Evolutionary conservation across 148 eudicot species (phyloP).

Genomic region (Fagopyrum esculentum): DNA sequence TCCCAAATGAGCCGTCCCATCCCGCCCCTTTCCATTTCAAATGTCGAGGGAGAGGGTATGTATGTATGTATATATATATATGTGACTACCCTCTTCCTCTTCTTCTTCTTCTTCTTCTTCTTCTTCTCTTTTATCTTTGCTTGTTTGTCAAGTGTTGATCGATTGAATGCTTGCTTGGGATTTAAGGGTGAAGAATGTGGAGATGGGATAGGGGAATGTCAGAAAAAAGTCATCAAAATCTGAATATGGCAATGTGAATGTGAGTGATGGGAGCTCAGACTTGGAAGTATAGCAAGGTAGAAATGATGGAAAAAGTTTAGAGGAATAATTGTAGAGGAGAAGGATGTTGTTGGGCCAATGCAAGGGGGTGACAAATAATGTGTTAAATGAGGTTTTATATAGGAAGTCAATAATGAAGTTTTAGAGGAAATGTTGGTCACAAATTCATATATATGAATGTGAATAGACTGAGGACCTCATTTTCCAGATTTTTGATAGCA

Average conservation of each 20-base stretch:
- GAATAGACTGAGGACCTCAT: neutral
- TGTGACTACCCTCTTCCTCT: no score
- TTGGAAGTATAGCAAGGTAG: neutral
- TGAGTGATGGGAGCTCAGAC: neutral
- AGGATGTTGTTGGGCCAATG: neutral
- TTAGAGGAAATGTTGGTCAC: neutral
- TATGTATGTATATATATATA: no score
- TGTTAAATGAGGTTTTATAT: neutral
- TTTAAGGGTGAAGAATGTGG: conserved; percentile 4
- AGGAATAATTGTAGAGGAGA: neutral
- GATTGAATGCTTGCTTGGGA: conserved; percentile 4
- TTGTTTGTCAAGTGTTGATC: conserved; percentile 6
- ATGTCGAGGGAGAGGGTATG: no score
- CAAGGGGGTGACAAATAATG: neutral
- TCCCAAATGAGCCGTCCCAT: conserved; percentile 31
- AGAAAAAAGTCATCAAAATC: conserved; percentile 5
- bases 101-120: neutral
- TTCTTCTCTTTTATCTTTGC: neutral
- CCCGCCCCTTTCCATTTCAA: neutral
- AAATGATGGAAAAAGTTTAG: neutral
- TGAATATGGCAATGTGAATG: neutral
- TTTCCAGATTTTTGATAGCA: neutral
- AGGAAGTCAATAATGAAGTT: neutral
- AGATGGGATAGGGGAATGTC: neutral
- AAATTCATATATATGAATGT: neutral